phyloP scores from a whole-genome alignment of 2,329 filamentous ascomycete genomes.

The Cladosporium colombiae region DNA sequence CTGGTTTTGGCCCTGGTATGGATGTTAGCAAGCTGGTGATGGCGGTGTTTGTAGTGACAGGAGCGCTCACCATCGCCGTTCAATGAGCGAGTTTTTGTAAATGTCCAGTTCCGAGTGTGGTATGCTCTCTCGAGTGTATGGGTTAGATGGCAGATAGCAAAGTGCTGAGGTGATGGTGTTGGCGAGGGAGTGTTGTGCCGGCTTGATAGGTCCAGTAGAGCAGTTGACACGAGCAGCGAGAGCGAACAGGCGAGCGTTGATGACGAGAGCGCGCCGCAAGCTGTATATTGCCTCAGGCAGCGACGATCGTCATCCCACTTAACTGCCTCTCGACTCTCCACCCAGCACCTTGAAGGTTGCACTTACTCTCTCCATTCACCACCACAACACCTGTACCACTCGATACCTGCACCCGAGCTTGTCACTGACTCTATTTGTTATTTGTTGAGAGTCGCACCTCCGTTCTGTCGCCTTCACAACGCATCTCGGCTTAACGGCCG shows the following conservation, averaged over 20 bases:
- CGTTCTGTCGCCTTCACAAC: background rate
- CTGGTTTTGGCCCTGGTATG: conserved; percentile 72
- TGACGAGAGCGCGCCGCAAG: background rate
- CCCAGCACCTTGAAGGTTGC: background rate
- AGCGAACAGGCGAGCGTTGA: conserved; percentile 1
- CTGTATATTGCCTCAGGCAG: background rate
- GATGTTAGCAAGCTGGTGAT: conserved; percentile 21
- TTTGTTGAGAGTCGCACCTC: background rate
- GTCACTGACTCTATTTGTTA: background rate
- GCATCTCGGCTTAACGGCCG: background rate
- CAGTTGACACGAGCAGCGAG: conserved; percentile 9
- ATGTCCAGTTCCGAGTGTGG: background rate
- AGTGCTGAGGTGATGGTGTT: conserved; percentile 17
- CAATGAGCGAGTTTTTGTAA: background rate
- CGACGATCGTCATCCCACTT: conserved; percentile 1
- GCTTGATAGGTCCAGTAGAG: background rate
- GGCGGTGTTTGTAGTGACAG: background rate
- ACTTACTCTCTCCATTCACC: background rate
- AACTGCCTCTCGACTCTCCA: background rate
- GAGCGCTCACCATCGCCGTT: conserved; percentile 20
- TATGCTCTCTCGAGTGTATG: background rate
- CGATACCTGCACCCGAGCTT: background rate
- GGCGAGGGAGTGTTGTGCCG: conserved; percentile 9
- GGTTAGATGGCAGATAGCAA: conserved; percentile 2
- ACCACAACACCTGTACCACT: background rate